Conservation (phyloP, 2,329 filamentous ascomycete species). For the Ilyonectria sp. region DNA sequence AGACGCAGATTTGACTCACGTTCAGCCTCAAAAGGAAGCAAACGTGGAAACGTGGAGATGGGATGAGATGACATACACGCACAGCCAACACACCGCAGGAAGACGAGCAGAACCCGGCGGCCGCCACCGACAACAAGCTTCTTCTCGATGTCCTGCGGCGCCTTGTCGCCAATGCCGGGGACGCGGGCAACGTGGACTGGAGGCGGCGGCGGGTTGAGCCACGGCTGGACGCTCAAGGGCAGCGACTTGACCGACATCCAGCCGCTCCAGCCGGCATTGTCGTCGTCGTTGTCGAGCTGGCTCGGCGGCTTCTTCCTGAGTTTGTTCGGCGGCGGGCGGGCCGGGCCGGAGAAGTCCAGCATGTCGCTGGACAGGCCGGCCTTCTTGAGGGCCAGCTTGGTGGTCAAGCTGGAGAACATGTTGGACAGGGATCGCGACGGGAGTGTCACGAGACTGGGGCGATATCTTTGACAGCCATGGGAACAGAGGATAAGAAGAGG, state of each 20-base stretch:
- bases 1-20: neutral
- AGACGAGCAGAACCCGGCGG: constrained; percentile 63
- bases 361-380: constrained; percentile 67
- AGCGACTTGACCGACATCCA: constrained; percentile 67
- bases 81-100: constrained; percentile 69
- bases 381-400: constrained; percentile 72
- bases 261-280: constrained; percentile 53
- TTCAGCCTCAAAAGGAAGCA: constrained; percentile 14
- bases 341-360: constrained; percentile 55
- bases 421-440: constrained; percentile 29
- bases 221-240: constrained; percentile 67
- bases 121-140: constrained; percentile 62
- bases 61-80: constrained; percentile 61
- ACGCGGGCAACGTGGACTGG: constrained; percentile 62
- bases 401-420: constrained; percentile 71
- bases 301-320: constrained; percentile 52
- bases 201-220: constrained; percentile 67
- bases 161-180: constrained; percentile 64
- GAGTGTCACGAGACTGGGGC: constrained; percentile 1
- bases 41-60: constrained; percentile 8
- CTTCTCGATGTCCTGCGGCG: constrained; percentile 63
- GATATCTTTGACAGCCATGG: neutral
- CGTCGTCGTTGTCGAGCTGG: constrained; percentile 48
- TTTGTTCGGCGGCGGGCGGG: constrained; percentile 51
- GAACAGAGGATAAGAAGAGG: constrained; percentile 10